Percentiles rank a stretch among this genome's conserved stretches.
phyloP scores from a whole-genome alignment of 768 basidiomycete species.

The Coprinopsis marcescibilis region DNA sequence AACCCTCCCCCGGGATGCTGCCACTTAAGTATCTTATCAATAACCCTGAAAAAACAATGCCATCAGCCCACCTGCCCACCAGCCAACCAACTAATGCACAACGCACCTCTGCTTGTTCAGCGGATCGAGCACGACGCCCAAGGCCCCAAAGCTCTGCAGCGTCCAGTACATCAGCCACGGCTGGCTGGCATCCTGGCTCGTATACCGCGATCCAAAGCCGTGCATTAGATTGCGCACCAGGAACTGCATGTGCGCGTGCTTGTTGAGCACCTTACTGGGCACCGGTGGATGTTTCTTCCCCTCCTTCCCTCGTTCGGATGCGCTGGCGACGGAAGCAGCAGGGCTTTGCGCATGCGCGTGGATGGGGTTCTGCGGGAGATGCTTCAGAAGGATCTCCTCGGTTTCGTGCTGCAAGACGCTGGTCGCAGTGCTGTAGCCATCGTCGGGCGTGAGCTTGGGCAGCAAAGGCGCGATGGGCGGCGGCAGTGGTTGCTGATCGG shows the following conservation, averaged over 20 bases:
- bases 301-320: too few species aligned
- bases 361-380: conserved; percentile 32
- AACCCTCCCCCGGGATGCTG: conserved; percentile 90
- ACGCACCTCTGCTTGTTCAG: conserved; percentile 68
- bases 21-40: conserved; percentile 74
- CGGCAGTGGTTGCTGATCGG: too few species aligned
- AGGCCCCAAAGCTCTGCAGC: conserved; percentile 71
- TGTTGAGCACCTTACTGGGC: conserved; percentile 40
- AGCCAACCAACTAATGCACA: not conserved
- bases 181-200: conserved; percentile 87
- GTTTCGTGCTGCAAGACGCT: conserved; percentile 59
- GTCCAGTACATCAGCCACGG: conserved; percentile 97
- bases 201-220: conserved; percentile 75
- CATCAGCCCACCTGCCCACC: not conserved
- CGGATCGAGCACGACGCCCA: conserved; percentile 77
- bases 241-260: conserved; percentile 67
- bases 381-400: conserved; percentile 55
- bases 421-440: conserved; percentile 59
- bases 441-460: conserved; percentile 38
- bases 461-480: conserved; percentile 4
- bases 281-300: too few species aligned
- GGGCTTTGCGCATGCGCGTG: too few species aligned
- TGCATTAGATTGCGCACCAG: conserved; percentile 68
- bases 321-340: too few species aligned
- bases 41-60: conserved; percentile 41